Base-by-base conservation (phyloP, 2,329 filamentous ascomycete genomes). In the Alternaria sp. region DNA sequence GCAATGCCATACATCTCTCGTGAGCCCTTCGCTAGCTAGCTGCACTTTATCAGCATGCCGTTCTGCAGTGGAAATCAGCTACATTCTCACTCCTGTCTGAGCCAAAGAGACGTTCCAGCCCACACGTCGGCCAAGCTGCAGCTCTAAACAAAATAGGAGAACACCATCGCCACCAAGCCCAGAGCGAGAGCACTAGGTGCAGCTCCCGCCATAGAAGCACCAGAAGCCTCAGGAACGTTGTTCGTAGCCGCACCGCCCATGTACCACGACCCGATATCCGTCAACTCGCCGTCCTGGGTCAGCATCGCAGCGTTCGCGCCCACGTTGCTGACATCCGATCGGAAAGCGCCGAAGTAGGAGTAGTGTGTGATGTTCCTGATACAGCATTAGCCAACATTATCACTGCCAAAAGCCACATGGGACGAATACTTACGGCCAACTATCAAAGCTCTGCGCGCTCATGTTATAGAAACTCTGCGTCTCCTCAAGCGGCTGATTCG, bases 231-330 rank as follows among this genome's bases (percentile, higher is more conserved):
- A 4, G 61, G 61, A 14, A 65, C 11, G 1, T 65, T 64, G 4
- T 58, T 58, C 3, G 60, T 66, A 8, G 60, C 58, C 15, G 50
- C 43, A 56, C 84, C 74, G 65, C 92, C 88, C n/a, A 96, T 78
- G 77, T 95, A 96, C 89, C 90, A 91, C 3, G 87, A 85, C 0
- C 92, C 92, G 67, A 95, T 91, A 69, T 93, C 88, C 2, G 92
- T 94, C 66, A 96, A 81, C 64, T 87, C 74, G 45, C 92, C 92
- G 15, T 87, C 83, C 45, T 87, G 82, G 72, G 88, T 90, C 50
- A 95, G 83, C 83, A 96, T 90, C 1, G 89, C 87, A 1, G 86
- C 88, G 64, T 94, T 92, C 4, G 89, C 84, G 0, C 92, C 92
- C 7, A 94, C 89, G 68, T 94, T 95, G 66, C 89, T 91, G 15